These are phyloP conservation scores for Aureobasidium sp. DNA, from an alignment of 2,329 filamentous ascomycete genomes.

Conservation along the genomic window DNA sequence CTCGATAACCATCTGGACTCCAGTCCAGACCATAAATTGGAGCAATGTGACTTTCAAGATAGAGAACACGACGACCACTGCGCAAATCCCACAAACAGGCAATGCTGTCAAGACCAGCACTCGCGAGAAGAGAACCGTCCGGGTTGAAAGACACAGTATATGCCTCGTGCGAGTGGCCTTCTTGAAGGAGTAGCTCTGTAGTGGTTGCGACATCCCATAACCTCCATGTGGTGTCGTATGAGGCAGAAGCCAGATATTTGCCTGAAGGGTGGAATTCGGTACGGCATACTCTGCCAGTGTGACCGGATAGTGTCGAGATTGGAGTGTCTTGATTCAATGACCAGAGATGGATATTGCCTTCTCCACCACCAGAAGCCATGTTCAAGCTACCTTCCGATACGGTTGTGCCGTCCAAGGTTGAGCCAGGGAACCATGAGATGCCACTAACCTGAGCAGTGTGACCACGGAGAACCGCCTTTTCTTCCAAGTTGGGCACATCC, in stretches of 20 bases:
- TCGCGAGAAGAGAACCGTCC: constrained; percentile 84
- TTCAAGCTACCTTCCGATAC: constrained; percentile 68
- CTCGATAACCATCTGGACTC: constrained; percentile 83
- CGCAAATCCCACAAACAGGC: constrained; percentile 92
- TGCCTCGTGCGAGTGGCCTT: constrained; percentile 90
- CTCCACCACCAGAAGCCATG: constrained; percentile 82
- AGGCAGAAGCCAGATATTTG: constrained; percentile 82
- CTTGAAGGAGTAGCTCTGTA: constrained; percentile 77
- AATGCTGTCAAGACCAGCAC: constrained; percentile 89
- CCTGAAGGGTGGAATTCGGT: constrained; percentile 94
- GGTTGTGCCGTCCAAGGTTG: constrained; percentile 63
- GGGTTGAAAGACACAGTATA: constrained; percentile 84
- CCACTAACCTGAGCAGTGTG: constrained; percentile 88
- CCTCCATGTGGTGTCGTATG: constrained; percentile 93
- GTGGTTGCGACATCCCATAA: constrained; percentile 89
- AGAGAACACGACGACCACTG: constrained; percentile 90
- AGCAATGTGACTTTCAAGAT: constrained; percentile 85
- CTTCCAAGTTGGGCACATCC: constrained; percentile 72
- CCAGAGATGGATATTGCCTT: constrained; percentile 86
- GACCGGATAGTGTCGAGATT: constrained; percentile 71
- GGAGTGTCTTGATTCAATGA: constrained; percentile 81
- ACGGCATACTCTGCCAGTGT: constrained; percentile 79
- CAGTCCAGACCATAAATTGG: constrained; percentile 92
- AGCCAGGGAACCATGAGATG: constrained; percentile 79
- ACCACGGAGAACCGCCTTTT: constrained; percentile 67